These are phyloP conservation scores for Diophrys sp. DNA, from an alignment of 73 alveolate species.

Conservation along the genomic window DNA sequence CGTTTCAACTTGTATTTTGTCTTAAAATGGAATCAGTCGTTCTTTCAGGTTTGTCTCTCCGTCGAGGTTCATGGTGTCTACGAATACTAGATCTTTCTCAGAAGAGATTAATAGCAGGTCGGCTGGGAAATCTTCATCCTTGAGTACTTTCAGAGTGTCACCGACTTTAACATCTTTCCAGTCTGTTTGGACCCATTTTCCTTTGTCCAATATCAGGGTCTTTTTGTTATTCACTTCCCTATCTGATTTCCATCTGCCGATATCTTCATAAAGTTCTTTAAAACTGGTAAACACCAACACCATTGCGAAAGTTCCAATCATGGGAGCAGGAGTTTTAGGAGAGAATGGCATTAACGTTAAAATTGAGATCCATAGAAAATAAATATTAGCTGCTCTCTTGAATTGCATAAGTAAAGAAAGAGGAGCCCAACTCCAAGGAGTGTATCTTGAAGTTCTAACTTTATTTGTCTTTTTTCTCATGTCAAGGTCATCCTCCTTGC, in stretches of 20 bases:
- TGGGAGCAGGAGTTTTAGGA: slow-evolving; percentile 87
- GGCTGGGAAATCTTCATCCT: slow-evolving; percentile 79
- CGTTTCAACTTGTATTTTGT: too few species aligned
- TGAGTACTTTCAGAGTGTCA: slow-evolving; percentile 31
- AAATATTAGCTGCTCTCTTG: slow-evolving; percentile 76
- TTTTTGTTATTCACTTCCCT: slow-evolving; percentile 20
- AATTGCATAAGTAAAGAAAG: slow-evolving; percentile 44
- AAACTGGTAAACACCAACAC: slow-evolving; percentile 84
- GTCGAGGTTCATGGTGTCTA: slow-evolving; percentile 88
- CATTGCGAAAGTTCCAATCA: slow-evolving; percentile 82
- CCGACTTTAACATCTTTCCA: slow-evolving; percentile 60
- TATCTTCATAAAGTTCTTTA: slow-evolving; percentile 86
- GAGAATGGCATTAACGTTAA: slow-evolving; percentile 85
- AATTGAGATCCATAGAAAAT: slow-evolving; percentile 73
- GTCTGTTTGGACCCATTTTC: background rate
- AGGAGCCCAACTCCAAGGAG: slow-evolving; percentile 44
- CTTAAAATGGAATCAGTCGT: slow-evolving; percentile 63
- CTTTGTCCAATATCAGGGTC: slow-evolving; percentile 19
- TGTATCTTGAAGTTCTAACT: slow-evolving; percentile 39
- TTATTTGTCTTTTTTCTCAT: slow-evolving; percentile 16
- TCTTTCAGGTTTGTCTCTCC: slow-evolving; percentile 89
- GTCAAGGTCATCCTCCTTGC: too few species aligned
- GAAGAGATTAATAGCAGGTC: slow-evolving; percentile 71
- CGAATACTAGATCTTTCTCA: slow-evolving; percentile 54
- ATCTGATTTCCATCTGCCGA: slow-evolving; percentile 61